Conservation (phyloP, 108 stramenopile genomes). For the Cyclotella choctawhatcheeana region DNA sequence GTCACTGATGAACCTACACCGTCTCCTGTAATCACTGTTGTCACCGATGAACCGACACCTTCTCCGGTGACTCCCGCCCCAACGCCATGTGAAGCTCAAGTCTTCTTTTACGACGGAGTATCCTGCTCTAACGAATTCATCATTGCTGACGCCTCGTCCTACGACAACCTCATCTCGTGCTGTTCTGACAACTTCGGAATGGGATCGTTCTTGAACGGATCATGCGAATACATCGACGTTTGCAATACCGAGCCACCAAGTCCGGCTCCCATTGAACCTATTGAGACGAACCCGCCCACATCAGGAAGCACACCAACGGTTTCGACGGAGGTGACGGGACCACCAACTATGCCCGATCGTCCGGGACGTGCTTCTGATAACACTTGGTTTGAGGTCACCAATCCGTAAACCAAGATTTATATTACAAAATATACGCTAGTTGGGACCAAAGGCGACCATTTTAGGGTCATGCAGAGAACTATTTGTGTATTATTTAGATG, state of each 20-base stretch:
- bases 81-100: neutral
- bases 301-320: conserved; percentile 16
- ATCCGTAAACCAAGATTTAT: neutral
- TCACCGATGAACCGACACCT: neutral
- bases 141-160: neutral
- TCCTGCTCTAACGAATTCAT: conserved; percentile 7
- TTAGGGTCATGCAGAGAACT: too few species aligned
- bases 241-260: conserved; percentile 1
- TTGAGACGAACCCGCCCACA: neutral
- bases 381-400: neutral
- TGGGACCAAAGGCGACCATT: too few species aligned
- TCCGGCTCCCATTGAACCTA: neutral
- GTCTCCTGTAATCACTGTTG: too few species aligned
- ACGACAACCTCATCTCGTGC: neutral
- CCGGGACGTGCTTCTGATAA: neutral
- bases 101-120: conserved; percentile 5
- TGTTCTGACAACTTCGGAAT: neutral
- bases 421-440: neutral
- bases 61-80: neutral
- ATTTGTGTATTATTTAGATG: too few species aligned
- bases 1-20: neutral
- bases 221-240: neutral
- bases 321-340: conserved; percentile 17
- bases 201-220: neutral
- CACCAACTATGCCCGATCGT: conserved; percentile 9